phyloP scores from a whole-genome alignment of 768 basidiomycete genomes.

The Lyophyllum decastes region DNA sequence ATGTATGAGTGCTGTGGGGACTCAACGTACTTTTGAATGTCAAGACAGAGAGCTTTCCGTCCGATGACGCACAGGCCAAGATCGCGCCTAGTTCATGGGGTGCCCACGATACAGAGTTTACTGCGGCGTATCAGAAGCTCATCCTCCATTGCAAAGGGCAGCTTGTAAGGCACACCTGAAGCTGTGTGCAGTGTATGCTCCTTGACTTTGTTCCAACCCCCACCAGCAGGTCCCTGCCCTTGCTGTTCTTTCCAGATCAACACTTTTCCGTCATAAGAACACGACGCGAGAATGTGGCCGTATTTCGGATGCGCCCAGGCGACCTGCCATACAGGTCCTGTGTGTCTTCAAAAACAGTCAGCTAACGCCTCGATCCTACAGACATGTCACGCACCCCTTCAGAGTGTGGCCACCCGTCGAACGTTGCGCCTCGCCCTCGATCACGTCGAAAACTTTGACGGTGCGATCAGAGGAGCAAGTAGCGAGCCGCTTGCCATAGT shows the following conservation, averaged over 20 bases:
- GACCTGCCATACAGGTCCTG: conserved; percentile 97
- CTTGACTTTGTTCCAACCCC: conserved; percentile 91
- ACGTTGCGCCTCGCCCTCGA: conserved; percentile 80
- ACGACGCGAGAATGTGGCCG: conserved; percentile 95
- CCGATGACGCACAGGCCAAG: conserved; percentile 94
- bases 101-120: conserved; percentile 99
- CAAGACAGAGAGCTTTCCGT: conserved; percentile 95
- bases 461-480: conserved; percentile 97
- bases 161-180: conserved; percentile 59
- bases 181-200: conserved; percentile 94
- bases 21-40: conserved; percentile 84
- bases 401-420: conserved; percentile 67
- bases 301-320: conserved; percentile 99
- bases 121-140: conserved; percentile 36
- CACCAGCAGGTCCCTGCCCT: conserved; percentile 50
- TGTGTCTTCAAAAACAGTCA: conserved; percentile 60
- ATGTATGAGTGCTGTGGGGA: not conserved
- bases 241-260: conserved; percentile 96
- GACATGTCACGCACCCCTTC: conserved; percentile 60
- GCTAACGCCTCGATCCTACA: not conserved
- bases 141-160: not conserved
- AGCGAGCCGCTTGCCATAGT: conserved; percentile 95
- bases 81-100: conserved; percentile 97
- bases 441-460: conserved; percentile 92
- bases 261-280: conserved; percentile 97